Percentiles rank a stretch among this genome's conserved stretches.
Evolutionary conservation across 495 filamentous ascomycete genomes (phyloP).

Genomic region (Wilcoxina mikolae): DNA sequence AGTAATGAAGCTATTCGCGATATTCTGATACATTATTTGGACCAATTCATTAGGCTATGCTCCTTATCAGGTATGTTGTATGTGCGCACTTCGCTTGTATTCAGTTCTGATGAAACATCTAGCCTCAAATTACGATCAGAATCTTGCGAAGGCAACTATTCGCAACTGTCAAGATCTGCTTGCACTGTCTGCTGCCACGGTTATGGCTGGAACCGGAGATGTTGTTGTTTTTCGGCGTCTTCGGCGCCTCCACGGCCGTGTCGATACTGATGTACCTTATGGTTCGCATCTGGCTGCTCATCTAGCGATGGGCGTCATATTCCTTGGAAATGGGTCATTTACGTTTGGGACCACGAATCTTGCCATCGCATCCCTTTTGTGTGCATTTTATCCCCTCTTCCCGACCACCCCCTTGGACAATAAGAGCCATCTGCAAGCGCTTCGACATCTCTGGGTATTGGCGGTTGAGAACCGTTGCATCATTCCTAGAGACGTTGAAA

Average conservation of each 20-base stretch:
- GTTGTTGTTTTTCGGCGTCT: constrained; percentile 76
- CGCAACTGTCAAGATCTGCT: constrained; percentile 81
- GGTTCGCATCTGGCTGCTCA: constrained; percentile 88
- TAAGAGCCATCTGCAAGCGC: constrained; percentile 85
- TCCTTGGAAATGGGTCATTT: constrained; percentile 78
- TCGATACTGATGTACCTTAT: constrained; percentile 70
- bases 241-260: constrained; percentile 73
- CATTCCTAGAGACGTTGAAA: constrained; percentile 69
- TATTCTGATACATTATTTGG: constrained; percentile 67
- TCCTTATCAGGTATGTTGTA: constrained; percentile 38
- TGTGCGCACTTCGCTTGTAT: not conserved
- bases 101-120: not conserved
- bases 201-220: constrained; percentile 94
- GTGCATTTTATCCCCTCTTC: constrained; percentile 88
- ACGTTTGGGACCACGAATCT: constrained; percentile 83
- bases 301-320: constrained; percentile 79
- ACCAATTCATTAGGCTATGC: constrained; percentile 71
- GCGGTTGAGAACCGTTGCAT: constrained; percentile 82
- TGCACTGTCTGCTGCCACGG: constrained; percentile 63
- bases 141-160: constrained; percentile 63
- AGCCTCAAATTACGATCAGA: constrained; percentile 60
- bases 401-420: constrained; percentile 81
- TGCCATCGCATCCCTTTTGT: constrained; percentile 70
- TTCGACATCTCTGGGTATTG: constrained; percentile 94
- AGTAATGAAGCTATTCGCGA: constrained; percentile 56